phyloP scores from a whole-genome alignment of 495 filamentous ascomycete genomes.

The Polyplosphaeria fusca region DNA sequence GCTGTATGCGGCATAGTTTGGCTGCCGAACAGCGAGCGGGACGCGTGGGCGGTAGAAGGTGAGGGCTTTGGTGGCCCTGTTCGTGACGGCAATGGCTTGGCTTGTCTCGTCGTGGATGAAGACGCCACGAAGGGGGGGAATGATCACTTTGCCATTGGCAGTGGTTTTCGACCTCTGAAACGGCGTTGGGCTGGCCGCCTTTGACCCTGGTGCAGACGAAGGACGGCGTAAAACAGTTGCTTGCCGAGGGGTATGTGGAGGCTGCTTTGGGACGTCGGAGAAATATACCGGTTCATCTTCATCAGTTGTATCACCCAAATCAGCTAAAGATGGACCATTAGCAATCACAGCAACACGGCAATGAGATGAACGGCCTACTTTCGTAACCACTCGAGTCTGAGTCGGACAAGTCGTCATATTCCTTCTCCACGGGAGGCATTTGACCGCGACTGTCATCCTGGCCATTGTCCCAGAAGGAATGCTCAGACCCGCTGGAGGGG shows the following conservation, averaged over 20 bases:
- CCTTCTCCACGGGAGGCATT: neutral
- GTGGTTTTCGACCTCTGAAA: slow-evolving; percentile 30
- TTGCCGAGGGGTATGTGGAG: slow-evolving; percentile 47
- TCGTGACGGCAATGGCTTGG: slow-evolving; percentile 71
- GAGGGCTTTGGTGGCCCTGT: slow-evolving; percentile 66
- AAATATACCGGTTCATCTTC: slow-evolving; percentile 68
- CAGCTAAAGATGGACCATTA: slow-evolving; percentile 61
- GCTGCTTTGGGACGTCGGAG: slow-evolving; percentile 52
- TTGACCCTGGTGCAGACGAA: slow-evolving; percentile 52
- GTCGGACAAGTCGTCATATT: slow-evolving; percentile 49
- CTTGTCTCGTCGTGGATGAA: slow-evolving; percentile 40
- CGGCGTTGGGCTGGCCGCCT: slow-evolving; percentile 48
- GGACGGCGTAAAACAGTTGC: slow-evolving; percentile 55
- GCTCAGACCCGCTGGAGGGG: slow-evolving; percentile 10
- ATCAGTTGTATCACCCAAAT: slow-evolving; percentile 79
- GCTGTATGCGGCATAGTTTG: slow-evolving; percentile 28
- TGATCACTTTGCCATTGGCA: neutral
- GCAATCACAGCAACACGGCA: slow-evolving; percentile 40
- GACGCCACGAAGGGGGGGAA: slow-evolving; percentile 37
- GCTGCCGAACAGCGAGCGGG: slow-evolving; percentile 4
- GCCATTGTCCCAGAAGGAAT: slow-evolving; percentile 41
- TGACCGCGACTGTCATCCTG: slow-evolving; percentile 8
- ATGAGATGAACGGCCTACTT: slow-evolving; percentile 51
- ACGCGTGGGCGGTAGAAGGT: slow-evolving; percentile 55
- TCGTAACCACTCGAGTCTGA: slow-evolving; percentile 72